Base-by-base conservation (phyloP, 2,329 filamentous ascomycete species). In the Aspergillus intermedius region DNA sequence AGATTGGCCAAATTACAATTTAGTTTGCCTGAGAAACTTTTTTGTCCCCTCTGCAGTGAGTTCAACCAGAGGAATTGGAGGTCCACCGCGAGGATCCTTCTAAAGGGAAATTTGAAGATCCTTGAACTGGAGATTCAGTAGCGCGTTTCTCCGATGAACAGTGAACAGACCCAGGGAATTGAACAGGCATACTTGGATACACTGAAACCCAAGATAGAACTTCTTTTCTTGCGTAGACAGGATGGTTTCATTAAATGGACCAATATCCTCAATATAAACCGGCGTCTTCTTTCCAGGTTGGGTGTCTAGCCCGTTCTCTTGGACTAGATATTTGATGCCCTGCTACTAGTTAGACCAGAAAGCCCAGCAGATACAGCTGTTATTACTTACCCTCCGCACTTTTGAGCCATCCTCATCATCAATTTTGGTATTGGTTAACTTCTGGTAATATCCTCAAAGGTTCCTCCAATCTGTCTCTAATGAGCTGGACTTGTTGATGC, bases 181-280 rank as follows among this genome's bases (percentile, higher is more conserved):
- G 34, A 49, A 56, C 3, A 56, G 45, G 42, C 50, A 54, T 15
- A 53, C 30, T 37, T 53, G 46, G 22, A 56, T 54, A 4, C 52
- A 45, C 32, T 56, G 45, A 13, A n/a, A n/a, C n/a, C n/a, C n/a
- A n/a, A 56, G 39, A 43, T 54, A 15, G 28, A 56, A 56, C 37
- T 44, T 44, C 28, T 54, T 56, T 40, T 56, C 49, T 47, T 47
- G 45, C 2, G 52, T 56, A 7, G 34, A 44, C 25, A 56, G 28
- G 15, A 52, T 53, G 6, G 54, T 56, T 30, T 54, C 47, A 37
- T 56, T 52, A n/a, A 56, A 52, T 5, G 43, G 48, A 13, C 8
- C 47, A 4, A 56, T 48, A 47, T 56, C 52, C 32, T 56, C 47
- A n/a, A 56, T 52, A 52, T 54, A 54, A 15, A 56, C 50, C 28